A percentile compares a stretch with the other conserved stretches of the same genome.
Evolutionary conservation across 257 asterid genomes (phyloP).

Genomic region (Ajuga chamaepitys): DNA sequence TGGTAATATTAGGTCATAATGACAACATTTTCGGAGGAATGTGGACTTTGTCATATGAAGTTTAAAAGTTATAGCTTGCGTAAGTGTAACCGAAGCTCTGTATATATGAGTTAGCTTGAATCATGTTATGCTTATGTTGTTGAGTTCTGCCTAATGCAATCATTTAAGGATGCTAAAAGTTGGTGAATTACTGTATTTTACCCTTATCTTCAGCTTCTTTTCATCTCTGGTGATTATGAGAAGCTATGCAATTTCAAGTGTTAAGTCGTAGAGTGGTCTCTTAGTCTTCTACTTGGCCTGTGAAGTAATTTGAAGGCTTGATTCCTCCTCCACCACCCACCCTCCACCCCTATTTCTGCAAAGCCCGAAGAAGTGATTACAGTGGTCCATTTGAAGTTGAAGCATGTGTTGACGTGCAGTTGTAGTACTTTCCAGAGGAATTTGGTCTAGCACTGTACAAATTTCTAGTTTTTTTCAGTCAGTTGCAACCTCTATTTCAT

Average conservation of each 20-base stretch:
- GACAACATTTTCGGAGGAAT: not conserved
- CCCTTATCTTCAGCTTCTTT: conserved; percentile 1
- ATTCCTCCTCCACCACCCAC: too few species aligned
- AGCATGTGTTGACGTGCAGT: not conserved
- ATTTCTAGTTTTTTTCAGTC: not conserved
- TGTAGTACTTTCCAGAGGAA: not conserved
- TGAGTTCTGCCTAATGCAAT: not conserved
- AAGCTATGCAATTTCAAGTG: not conserved
- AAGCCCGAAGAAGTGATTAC: not conserved
- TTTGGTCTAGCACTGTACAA: not conserved
- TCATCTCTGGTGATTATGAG: not conserved
- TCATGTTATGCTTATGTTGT: not conserved
- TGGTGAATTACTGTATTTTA: not conserved
- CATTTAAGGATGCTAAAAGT: not conserved
- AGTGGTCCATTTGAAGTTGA: not conserved
- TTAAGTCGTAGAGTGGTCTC: not conserved
- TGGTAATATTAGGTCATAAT: not conserved
- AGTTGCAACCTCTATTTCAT: not conserved
- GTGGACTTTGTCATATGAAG: not conserved
- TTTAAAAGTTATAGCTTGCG: conserved; percentile 1
- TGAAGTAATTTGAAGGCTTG: conserved; percentile 4
- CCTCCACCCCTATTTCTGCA: too few species aligned
- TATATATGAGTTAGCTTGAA: not conserved
- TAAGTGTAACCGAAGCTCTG: not conserved
- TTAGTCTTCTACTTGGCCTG: not conserved